These are phyloP conservation scores for Rubroboletus satanas DNA, from an alignment of 768 basidiomycete genomes.

Conservation along the genomic window DNA sequence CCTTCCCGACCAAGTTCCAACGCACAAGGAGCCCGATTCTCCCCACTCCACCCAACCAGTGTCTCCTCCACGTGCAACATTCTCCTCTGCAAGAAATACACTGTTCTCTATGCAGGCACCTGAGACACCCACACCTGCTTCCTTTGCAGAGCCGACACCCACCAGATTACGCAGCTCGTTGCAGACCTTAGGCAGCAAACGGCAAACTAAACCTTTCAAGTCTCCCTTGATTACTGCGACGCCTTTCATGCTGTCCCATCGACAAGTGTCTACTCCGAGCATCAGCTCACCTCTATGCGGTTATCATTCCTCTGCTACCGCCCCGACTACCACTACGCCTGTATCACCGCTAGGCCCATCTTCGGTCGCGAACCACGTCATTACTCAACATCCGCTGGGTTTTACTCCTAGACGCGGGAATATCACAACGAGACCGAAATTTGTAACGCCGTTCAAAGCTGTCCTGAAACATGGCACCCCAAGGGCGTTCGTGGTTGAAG, in stretches of 20 bases:
- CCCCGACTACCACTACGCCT: slow-evolving; percentile 11
- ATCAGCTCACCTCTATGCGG: slow-evolving; percentile 16
- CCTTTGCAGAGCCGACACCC: slow-evolving; percentile 11
- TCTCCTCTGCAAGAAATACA: slow-evolving; percentile 38
- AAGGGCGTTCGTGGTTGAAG: neutral
- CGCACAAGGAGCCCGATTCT: slow-evolving; percentile 17
- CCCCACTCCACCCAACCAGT: neutral
- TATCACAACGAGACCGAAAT: slow-evolving; percentile 37
- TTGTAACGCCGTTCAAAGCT: slow-evolving; percentile 61
- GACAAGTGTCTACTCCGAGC: slow-evolving; percentile 31
- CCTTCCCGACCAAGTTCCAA: slow-evolving; percentile 10
- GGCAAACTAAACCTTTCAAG: slow-evolving; percentile 40
- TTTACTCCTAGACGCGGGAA: slow-evolving; percentile 25
- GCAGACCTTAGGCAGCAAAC: slow-evolving; percentile 10
- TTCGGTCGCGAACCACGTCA: slow-evolving; percentile 10
- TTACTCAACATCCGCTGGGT: slow-evolving; percentile 20
- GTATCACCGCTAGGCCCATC: slow-evolving; percentile 37
- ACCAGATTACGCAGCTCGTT: slow-evolving; percentile 9
- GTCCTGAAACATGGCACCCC: slow-evolving; percentile 44
- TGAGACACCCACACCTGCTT: slow-evolving; percentile 38
- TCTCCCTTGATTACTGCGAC: slow-evolving; percentile 38
- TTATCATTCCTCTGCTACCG: neutral
- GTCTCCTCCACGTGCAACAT: slow-evolving; percentile 28
- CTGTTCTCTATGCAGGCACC: slow-evolving; percentile 29
- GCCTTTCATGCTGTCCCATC: slow-evolving; percentile 2